phyloP scores from a whole-genome alignment of 2,329 filamentous ascomycete species.

The Chrysoporthe cubensis region DNA sequence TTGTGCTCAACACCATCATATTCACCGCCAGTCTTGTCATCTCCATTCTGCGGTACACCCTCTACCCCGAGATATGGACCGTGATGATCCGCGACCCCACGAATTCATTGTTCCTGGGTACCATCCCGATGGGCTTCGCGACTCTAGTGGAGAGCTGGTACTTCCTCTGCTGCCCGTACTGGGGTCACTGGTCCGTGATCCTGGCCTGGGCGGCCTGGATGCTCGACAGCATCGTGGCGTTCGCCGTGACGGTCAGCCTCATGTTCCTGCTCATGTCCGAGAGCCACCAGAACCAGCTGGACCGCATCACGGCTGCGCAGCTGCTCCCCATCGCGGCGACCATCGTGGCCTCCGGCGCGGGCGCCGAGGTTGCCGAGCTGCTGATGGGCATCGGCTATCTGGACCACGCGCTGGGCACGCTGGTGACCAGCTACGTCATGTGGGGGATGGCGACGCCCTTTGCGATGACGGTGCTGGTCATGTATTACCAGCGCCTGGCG shows the following conservation, averaged over 20 bases:
- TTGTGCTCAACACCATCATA: constrained; percentile 58
- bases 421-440: constrained; percentile 14
- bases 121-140: constrained; percentile 65
- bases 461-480: constrained; percentile 11
- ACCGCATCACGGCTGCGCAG: constrained; percentile 37
- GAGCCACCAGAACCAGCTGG: constrained; percentile 20
- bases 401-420: constrained; percentile 9
- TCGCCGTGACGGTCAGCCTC: constrained; percentile 16
- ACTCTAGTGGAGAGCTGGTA: constrained; percentile 36
- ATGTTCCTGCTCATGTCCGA: constrained; percentile 18
- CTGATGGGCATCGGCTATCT: background rate
- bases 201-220: constrained; percentile 33
- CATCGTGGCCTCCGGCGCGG: constrained; percentile 52
- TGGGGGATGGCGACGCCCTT: constrained; percentile 16
- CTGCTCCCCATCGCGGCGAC: constrained; percentile 54
- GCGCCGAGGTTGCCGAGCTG: constrained; percentile 1
- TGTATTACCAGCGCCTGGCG: constrained; percentile 16
- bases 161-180: constrained; percentile 14
- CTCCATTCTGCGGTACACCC: constrained; percentile 58
- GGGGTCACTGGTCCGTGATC: constrained; percentile 33
- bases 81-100: constrained; percentile 65
- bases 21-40: constrained; percentile 56
- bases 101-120: constrained; percentile 66
- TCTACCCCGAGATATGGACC: constrained; percentile 64
- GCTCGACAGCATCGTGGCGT: constrained; percentile 15